Conservation (phyloP, 768 basidiomycete genomes). For the Auricularia auricula-judae region DNA sequence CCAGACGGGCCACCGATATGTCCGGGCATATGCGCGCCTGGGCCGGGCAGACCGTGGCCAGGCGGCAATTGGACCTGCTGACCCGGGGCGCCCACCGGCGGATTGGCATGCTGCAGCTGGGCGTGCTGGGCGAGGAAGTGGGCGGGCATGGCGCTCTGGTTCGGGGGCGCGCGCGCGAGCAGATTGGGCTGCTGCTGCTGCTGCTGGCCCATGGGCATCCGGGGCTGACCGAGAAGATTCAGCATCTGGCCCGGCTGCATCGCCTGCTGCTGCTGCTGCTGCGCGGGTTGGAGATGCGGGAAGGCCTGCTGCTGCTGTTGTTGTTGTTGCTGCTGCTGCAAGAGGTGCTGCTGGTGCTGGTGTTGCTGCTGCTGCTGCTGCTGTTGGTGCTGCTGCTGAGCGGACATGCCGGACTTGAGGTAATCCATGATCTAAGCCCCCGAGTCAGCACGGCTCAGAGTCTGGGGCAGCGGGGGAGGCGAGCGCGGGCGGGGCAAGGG, state of each 20-base stretch:
- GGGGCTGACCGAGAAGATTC: background rate
- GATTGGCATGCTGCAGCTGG: background rate
- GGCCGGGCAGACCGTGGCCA: background rate
- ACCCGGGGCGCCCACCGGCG: background rate
- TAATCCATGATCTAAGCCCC: background rate
- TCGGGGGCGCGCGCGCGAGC: background rate
- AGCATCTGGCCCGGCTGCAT: background rate
- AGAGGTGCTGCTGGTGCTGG: background rate
- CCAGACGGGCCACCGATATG: background rate
- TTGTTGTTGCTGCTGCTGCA: background rate
- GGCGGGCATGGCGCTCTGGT: background rate
- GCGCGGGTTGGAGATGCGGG: background rate
- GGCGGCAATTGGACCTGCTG: background rate
- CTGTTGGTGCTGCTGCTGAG: background rate
- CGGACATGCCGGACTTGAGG: background rate
- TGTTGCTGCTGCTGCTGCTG: constrained; percentile 1
- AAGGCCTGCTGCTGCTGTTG: background rate
- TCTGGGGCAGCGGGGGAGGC: background rate
- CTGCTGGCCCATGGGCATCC: background rate
- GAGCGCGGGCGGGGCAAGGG: background rate
- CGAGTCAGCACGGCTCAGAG: background rate
- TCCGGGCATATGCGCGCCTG: background rate
- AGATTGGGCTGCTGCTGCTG: background rate
- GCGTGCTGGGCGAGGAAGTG: background rate
- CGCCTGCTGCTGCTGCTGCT: background rate